Evolutionary conservation across 305 asterid species (phyloP).

Genomic region (Solanum chacoense): DNA sequence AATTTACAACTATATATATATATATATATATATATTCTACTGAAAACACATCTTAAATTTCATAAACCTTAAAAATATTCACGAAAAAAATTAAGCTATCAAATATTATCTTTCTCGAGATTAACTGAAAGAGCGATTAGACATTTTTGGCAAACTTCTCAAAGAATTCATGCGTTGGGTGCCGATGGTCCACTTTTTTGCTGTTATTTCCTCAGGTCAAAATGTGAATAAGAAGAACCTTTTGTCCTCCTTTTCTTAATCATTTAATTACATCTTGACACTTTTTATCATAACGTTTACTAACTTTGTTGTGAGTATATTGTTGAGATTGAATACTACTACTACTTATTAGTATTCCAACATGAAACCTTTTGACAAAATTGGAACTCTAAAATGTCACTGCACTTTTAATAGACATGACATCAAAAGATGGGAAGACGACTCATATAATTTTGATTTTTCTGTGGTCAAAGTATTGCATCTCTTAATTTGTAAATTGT

Average conservation of each 20-base stretch:
- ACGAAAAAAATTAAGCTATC: accelerated
- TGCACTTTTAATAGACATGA: neutral
- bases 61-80: neutral
- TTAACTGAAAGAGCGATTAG: neutral
- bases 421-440: neutral
- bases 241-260: neutral
- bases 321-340: neutral
- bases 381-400: neutral
- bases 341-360: neutral
- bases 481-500: neutral
- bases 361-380: neutral
- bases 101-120: neutral
- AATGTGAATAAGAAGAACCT: neutral
- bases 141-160: neutral
- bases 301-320: neutral
- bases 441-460: neutral
- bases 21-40: neutral
- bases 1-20: neutral
- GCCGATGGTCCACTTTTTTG: neutral
- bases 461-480: neutral
- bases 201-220: neutral
- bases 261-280: neutral
- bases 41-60: neutral
- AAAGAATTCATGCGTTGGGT: neutral
- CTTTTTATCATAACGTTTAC: neutral